A percentile compares a stretch with the other conserved stretches of the same genome.
These are phyloP conservation scores for Monsonia emarginata DNA, from an alignment of 441 rosid species.

Conservation along the genomic window DNA sequence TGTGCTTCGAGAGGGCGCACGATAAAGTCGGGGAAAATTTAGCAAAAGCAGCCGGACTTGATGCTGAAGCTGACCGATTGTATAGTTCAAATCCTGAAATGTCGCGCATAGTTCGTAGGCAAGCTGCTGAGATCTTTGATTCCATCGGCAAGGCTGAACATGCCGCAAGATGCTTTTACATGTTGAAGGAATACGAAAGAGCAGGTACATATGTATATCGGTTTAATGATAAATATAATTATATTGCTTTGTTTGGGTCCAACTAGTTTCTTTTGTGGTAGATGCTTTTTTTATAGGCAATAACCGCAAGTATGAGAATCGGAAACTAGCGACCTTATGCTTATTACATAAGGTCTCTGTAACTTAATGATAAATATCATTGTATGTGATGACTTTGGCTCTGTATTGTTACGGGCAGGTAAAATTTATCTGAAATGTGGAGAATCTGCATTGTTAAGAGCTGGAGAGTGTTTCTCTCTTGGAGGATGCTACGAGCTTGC, in stretches of 20 bases:
- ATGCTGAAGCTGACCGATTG: constrained; percentile 34
- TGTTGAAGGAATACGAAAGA: constrained; percentile 31
- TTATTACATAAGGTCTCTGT: too few species aligned
- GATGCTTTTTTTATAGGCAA: too few species aligned
- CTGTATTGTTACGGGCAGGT: constrained; percentile 25
- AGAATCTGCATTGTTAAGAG: constrained; percentile 26
- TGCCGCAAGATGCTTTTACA: constrained; percentile 37
- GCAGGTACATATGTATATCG: constrained; percentile 24
- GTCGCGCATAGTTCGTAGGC: constrained; percentile 27
- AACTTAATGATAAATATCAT: too few species aligned
- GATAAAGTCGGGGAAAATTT: constrained; percentile 31
- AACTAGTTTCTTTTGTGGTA: background rate
- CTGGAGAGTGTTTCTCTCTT: constrained; percentile 37
- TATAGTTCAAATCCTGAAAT: constrained; percentile 24
- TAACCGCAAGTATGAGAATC: too few species aligned
- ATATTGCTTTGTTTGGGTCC: background rate
- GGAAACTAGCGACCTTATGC: too few species aligned
- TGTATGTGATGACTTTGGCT: background rate
- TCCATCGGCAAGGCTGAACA: constrained; percentile 35
- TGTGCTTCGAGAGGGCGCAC: constrained; percentile 43
- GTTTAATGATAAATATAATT: background rate
- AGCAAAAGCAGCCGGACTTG: constrained; percentile 35
- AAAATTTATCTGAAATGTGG: constrained; percentile 30
- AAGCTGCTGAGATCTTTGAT: constrained; percentile 38
- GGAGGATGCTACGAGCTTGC: constrained; percentile 31